These are phyloP conservation scores for Raffaelea arxii DNA, from an alignment of 2,329 filamentous ascomycete species.

Conservation along the genomic window DNA sequence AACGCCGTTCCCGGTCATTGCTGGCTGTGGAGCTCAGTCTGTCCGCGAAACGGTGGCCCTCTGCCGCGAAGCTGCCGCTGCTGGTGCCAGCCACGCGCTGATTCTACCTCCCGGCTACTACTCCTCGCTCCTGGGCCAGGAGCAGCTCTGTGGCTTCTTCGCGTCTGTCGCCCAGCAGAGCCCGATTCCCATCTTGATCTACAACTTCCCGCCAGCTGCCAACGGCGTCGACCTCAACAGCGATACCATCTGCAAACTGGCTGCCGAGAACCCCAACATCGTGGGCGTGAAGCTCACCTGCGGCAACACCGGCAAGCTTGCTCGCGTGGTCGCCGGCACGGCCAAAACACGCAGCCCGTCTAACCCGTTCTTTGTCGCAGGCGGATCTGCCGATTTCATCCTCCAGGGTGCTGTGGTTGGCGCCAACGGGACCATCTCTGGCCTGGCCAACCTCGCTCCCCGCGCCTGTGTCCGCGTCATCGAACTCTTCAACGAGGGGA, in stretches of 20 bases:
- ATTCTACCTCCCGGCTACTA: conserved; percentile 73
- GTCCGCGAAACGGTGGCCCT: conserved; percentile 62
- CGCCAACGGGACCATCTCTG: conserved; percentile 62
- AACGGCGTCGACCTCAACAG: conserved; percentile 57
- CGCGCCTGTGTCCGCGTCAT: conserved; percentile 51
- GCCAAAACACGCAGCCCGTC: neutral
- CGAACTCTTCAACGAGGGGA: conserved; percentile 49
- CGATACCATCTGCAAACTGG: conserved; percentile 48
- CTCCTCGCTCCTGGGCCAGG: conserved; percentile 53
- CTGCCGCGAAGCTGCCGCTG: conserved; percentile 57
- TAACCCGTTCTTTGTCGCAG: conserved; percentile 54
- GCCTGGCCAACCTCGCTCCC: conserved; percentile 59
- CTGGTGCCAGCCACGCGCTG: conserved; percentile 66
- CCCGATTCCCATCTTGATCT: conserved; percentile 57
- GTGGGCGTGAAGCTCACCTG: conserved; percentile 61
- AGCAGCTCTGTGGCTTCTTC: conserved; percentile 57
- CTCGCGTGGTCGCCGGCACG: conserved; percentile 44
- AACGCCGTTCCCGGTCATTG: conserved; percentile 71
- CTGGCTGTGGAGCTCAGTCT: conserved; percentile 65
- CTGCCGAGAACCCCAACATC: conserved; percentile 55
- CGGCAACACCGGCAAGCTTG: conserved; percentile 62
- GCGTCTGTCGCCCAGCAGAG: conserved; percentile 51
- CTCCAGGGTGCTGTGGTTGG: conserved; percentile 61
- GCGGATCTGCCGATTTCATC: conserved; percentile 65
- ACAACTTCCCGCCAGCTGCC: conserved; percentile 59